phyloP scores from a whole-genome alignment of 148 eudicot species.

The Fagopyrum esculentum region DNA sequence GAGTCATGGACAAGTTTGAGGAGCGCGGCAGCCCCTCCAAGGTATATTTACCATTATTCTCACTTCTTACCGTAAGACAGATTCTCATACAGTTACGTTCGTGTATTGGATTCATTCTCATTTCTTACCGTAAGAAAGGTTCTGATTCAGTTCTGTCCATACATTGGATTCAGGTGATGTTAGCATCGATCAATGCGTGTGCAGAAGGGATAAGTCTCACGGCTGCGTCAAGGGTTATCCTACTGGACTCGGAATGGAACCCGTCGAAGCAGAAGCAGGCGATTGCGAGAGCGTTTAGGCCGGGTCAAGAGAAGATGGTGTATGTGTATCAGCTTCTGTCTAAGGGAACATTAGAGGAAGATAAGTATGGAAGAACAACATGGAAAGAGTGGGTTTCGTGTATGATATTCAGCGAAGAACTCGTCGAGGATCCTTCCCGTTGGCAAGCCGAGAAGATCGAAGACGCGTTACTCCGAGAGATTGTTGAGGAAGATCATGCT shows the following conservation, averaged over 20 bases:
- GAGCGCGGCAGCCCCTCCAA: slow-evolving; percentile 78
- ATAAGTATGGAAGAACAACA: slow-evolving; percentile 71
- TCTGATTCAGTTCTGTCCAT: background rate
- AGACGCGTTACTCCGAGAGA: slow-evolving; percentile 80
- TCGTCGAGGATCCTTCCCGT: slow-evolving; percentile 81
- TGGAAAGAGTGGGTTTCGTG: slow-evolving; percentile 99
- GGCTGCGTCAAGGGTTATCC: slow-evolving; percentile 94
- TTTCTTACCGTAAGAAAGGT: background rate
- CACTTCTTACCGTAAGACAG: background rate
- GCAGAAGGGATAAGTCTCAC: slow-evolving; percentile 90
- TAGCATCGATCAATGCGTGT: slow-evolving; percentile 91
- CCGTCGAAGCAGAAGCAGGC: slow-evolving; percentile 98
- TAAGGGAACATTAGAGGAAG: slow-evolving; percentile 80
- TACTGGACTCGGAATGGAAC: slow-evolving; percentile 94
- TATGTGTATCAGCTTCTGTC: slow-evolving; percentile 87
- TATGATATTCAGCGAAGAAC: slow-evolving; percentile 93
- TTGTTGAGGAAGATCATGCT: slow-evolving; percentile 82
- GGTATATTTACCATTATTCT: slow-evolving; percentile 1
- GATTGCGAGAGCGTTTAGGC: slow-evolving; percentile 87
- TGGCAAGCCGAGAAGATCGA: slow-evolving; percentile 94
- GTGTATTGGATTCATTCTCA: too few species aligned
- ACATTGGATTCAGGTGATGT: slow-evolving; percentile 33
- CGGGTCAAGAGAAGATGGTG: slow-evolving; percentile 87
- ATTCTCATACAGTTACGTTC: too few species aligned
- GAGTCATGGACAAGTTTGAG: slow-evolving; percentile 89